Evolutionary conservation across 768 basidiomycete genomes (phyloP), one percentile per base, ranked within the genome.

Genomic region (Suillus decipiens): DNA sequence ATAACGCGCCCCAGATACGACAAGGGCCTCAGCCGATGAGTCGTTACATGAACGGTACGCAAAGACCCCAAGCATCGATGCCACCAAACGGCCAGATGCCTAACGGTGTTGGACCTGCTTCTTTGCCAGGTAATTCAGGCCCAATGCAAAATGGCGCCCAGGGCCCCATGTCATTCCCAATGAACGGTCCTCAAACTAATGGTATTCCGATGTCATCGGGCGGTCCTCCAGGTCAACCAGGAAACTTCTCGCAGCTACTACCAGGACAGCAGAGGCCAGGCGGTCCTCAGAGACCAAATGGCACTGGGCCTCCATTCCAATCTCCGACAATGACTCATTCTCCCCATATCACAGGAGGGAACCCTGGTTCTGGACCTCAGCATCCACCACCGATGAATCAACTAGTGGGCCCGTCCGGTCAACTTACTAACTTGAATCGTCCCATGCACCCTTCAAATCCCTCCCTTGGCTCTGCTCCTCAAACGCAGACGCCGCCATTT

Each of bases 301-400:
- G 82, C 15, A 72, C 65, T 3, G 64, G 76, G 15, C 68, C 75
- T 61, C 82, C 84, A 10, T 89, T 86, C 72, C 86, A 82, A 47
- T 89, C 87, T 24, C 89, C 89, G 5, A 87, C 83, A 2, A 86
- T 89, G 74, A 79, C 86, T 2, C 82, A 84, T 58, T 87, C 87
- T 4, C 83, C 86, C 0, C 86, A 86, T 65, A 81, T 82, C 53
- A 71, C 70, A 9, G 74, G 75, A 34, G 70, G 69, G 9, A 79
- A 76, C 33, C 15, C 71, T 4, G 71, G 69, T 28, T 75, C 75
- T 33, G 75, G 67, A 56, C 72, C 67, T 8, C 69, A 73, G 66
- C 73, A 78, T 53, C 77, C 70, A 45, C 77, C 70, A 57, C 73
- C 80, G 5, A 83, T 86, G 80, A 79, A 77, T 56, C 83, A 82